Percentiles rank a stretch among this genome's conserved stretches.
Evolutionary conservation across 257 asterid genomes (phyloP).

Genomic region (Capsicum chinense): DNA sequence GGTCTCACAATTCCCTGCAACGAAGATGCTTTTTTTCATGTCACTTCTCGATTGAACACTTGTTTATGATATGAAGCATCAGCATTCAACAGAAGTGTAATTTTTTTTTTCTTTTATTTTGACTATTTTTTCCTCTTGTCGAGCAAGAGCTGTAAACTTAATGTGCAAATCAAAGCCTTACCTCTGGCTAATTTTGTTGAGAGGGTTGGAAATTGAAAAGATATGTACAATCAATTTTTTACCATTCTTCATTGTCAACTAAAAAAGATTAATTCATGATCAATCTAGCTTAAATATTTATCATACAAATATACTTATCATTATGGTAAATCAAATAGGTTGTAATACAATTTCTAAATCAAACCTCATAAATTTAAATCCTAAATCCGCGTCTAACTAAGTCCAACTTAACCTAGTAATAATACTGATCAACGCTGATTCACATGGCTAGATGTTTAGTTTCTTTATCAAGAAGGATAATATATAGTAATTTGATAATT

Average conservation of each 20-base stretch:
- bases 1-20: slow-evolving; percentile 26
- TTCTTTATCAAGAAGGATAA: no score
- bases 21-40: slow-evolving; percentile 15
- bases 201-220: not conserved
- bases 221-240: not conserved
- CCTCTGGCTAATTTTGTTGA: not conserved
- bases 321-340: no score
- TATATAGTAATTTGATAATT: not conserved
- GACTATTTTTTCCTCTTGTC: slow-evolving; percentile 9
- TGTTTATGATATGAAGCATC: not conserved
- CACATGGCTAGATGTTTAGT: no score
- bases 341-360: no score
- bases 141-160: slow-evolving; percentile 11
- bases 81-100: not conserved
- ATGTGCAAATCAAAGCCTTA: not conserved
- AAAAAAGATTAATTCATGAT: not conserved
- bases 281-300: no score
- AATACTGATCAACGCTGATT: no score
- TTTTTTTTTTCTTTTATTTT: not conserved
- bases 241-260: not conserved
- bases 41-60: not conserved
- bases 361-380: no score
- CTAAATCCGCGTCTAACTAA: no score
- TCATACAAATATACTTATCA: no score
- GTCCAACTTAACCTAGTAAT: no score